A percentile compares a stretch with the other conserved stretches of the same genome.
These are phyloP conservation scores for Dichotomopilus funicola DNA, from an alignment of 2,329 filamentous ascomycete genomes.

Conservation along the genomic window DNA sequence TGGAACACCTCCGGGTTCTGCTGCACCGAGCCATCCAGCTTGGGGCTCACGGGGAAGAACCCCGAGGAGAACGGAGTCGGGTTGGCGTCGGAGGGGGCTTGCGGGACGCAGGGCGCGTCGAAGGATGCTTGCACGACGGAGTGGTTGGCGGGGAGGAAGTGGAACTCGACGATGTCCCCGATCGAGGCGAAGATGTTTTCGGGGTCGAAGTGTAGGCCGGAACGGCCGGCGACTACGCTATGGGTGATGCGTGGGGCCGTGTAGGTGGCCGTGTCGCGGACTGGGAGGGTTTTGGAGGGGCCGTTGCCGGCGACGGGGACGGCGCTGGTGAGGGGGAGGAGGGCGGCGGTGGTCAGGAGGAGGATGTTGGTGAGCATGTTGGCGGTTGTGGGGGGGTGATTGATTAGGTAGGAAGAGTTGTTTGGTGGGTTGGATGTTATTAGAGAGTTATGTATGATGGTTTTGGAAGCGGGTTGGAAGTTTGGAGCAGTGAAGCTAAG, in stretches of 20 bases:
- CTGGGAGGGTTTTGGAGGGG: constrained; percentile 22
- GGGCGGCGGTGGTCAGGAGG: neutral
- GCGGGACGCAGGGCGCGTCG: constrained; percentile 33
- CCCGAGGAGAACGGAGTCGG: constrained; percentile 37
- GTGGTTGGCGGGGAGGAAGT: constrained; percentile 47
- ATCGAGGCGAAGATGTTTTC: constrained; percentile 41
- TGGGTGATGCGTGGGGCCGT: constrained; percentile 38
- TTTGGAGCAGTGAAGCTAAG: no score
- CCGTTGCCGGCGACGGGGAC: constrained; percentile 20
- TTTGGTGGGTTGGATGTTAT: no score
- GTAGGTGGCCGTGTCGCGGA: constrained; percentile 21
- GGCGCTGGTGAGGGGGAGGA: neutral
- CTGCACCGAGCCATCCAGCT: constrained; percentile 19
- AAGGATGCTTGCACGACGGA: constrained; percentile 35
- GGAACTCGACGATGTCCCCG: constrained; percentile 48
- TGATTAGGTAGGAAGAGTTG: no score
- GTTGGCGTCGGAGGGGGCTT: constrained; percentile 18
- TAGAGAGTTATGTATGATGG: no score
- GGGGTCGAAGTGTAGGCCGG: constrained; percentile 44
- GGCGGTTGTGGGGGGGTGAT: no score
- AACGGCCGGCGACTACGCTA: constrained; percentile 40
- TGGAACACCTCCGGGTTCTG: constrained; percentile 38
- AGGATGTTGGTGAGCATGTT: neutral
- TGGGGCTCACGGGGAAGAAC: constrained; percentile 33
- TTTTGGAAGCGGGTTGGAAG: no score